Base-by-base conservation (phyloP, 257 asterid genomes). In the Pogostemon cablin region DNA sequence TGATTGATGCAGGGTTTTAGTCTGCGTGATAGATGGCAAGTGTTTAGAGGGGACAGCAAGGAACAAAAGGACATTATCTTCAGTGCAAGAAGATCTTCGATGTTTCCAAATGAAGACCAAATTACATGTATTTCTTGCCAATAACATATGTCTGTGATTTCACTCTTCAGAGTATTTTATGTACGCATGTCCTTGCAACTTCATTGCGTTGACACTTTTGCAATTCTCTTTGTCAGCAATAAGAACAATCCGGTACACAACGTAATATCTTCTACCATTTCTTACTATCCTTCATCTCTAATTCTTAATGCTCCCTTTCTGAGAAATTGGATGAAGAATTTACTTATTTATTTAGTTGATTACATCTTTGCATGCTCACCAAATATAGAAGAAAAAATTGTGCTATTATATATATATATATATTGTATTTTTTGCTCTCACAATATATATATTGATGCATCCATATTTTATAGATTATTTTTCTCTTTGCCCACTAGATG, bases 211-310 rank as follows among this genome's bases (percentile, higher is more conserved):
- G 38, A 55, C 39, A 2, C 73, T 46, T 15, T 15, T 0, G 6
- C 46, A 12, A 56, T 57, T 25, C 9, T 15, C 15, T 15, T 15
- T 52, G 34, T 1, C 59, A 82, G 87, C 75, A 79, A 72, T 72
- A 80, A 75, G 69, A 83, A 78, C 40, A 34, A 77, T 62, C 71
- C 72, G 55, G 85, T 75, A 54, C 81, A 50, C 43, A 35, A 8
- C 20, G n/a, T 47, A 35, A 39, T 5, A 25, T 9, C 12, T 35
- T 57, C 43, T 57, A 10, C 3, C 15, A 15, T 53, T 17, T 53
- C 37, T 53, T 17, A 17, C 10, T 37, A 9, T 37, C 4, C 4
- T 10, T 32, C 62, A 32, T 17, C 40, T 56, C 6, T 15, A 15
- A 15, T 15, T 15, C 15, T 15, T 9, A 10, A 9, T 34, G 15